Evolutionary conservation across 2,329 filamentous ascomycete genomes (phyloP).

Genomic region (Colletotrichum sp.): DNA sequence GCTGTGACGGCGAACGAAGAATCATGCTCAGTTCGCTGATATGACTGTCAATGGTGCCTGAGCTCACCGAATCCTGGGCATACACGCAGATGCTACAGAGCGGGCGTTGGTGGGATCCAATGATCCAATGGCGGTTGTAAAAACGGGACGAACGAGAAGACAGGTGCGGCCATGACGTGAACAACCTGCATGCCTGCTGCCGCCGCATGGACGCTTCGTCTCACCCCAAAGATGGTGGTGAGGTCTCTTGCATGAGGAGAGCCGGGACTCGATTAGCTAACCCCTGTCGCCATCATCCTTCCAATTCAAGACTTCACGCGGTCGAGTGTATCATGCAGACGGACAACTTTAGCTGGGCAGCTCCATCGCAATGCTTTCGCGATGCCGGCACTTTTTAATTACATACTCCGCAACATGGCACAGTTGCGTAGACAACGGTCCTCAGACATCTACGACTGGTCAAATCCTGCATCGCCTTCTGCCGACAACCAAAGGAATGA

Average conservation of each 20-base stretch:
- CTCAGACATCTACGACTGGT: background rate
- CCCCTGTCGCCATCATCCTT: background rate
- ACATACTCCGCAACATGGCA: background rate
- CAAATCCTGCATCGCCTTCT: background rate
- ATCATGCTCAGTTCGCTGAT: background rate
- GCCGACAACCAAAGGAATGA: background rate
- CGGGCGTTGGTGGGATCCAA: background rate
- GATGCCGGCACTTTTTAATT: conserved; percentile 9
- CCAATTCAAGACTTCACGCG: background rate
- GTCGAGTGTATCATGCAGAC: background rate
- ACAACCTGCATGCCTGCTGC: background rate
- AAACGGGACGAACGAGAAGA: background rate
- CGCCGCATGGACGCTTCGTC: conserved; percentile 10
- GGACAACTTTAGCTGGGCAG: background rate
- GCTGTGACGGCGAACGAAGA: background rate
- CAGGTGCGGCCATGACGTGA: background rate
- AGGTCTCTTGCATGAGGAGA: background rate
- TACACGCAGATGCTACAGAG: background rate
- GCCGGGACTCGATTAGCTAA: background rate
- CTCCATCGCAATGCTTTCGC: background rate
- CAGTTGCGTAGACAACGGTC: background rate
- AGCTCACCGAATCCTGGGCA: conserved; percentile 14
- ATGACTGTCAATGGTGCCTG: conserved; percentile 4
- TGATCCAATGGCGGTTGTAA: conserved; percentile 1
- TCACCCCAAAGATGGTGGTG: background rate